Percentiles rank a stretch among this genome's conserved stretches.
These are phyloP conservation scores for Penicillium janthinellum DNA, from an alignment of 2,329 filamentous ascomycete genomes.

Conservation along the genomic window DNA sequence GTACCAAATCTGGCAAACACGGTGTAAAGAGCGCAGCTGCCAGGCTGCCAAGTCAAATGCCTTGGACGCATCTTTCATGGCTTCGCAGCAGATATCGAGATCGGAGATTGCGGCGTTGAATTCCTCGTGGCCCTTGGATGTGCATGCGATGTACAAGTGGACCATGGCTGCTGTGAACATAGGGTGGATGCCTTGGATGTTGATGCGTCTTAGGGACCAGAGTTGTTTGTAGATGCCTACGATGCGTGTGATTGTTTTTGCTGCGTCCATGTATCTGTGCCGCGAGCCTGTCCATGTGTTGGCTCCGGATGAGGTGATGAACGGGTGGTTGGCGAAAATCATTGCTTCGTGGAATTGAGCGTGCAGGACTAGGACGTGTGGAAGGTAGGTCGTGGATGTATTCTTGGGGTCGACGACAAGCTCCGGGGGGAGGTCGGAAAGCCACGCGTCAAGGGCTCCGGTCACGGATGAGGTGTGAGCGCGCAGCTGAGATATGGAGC, in stretches of 20 bases:
- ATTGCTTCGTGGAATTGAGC: constrained; percentile 20
- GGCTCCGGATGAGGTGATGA: constrained; percentile 15
- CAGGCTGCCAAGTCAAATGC: constrained; percentile 11
- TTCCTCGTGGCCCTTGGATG: constrained; percentile 5
- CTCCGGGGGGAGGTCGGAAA: constrained; percentile 10
- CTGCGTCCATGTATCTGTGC: constrained; percentile 5
- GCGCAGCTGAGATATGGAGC: constrained; percentile 14
- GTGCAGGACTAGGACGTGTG: constrained; percentile 21
- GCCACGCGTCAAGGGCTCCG: constrained; percentile 14
- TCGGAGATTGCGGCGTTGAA: constrained; percentile 11
- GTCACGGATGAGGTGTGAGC: constrained; percentile 12
- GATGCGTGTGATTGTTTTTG: constrained; percentile 8
- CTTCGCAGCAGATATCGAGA: constrained; percentile 18
- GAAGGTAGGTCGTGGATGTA: constrained; percentile 14
- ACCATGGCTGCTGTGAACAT: constrained; percentile 22
- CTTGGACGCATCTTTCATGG: constrained; percentile 14
- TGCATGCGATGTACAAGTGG: constrained; percentile 20
- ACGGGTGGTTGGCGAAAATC: constrained; percentile 23
- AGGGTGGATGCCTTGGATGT: constrained; percentile 20
- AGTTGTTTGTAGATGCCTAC: constrained; percentile 13
- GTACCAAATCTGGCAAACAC: constrained; percentile 12
- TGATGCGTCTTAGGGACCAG: constrained; percentile 20
- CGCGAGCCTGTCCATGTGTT: constrained; percentile 6
- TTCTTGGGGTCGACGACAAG: not conserved
- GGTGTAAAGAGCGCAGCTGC: constrained; percentile 13